Conservation (phyloP, 2,329 filamentous ascomycete genomes). For the Epichloe hybrida region DNA sequence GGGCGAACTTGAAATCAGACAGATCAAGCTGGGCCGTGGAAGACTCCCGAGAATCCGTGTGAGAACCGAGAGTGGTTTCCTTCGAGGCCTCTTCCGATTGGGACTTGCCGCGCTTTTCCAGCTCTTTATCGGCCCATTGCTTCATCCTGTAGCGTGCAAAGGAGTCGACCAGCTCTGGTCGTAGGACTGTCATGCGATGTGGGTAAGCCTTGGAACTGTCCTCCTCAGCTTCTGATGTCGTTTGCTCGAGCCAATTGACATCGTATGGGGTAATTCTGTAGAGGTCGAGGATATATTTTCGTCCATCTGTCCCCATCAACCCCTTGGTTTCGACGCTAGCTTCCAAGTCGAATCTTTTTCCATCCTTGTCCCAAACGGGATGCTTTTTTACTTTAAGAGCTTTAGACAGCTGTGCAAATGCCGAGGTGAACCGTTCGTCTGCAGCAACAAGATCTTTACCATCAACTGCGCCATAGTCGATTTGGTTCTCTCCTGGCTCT, state of each 20-base stretch:
- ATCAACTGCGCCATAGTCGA: constrained; percentile 96
- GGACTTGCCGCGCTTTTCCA: constrained; percentile 43
- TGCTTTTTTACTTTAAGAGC: constrained; percentile 92
- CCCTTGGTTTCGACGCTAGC: constrained; percentile 97
- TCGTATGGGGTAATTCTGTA: constrained; percentile 92
- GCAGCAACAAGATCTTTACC: constrained; percentile 91
- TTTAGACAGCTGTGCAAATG: constrained; percentile 85
- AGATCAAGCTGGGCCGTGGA: constrained; percentile 59
- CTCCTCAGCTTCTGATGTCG: constrained; percentile 33
- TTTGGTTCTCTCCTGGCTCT: constrained; percentile 94
- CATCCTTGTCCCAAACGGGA: constrained; percentile 94
- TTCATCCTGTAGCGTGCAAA: constrained; percentile 78
- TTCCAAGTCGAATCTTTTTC: constrained; percentile 78
- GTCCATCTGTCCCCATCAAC: constrained; percentile 86
- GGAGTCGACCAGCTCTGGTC: constrained; percentile 78
- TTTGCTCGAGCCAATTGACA: constrained; percentile 77
- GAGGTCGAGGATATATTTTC: constrained; percentile 93
- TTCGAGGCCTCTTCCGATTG: constrained; percentile 23
- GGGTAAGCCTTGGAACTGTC: constrained; percentile 51
- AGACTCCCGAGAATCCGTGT: constrained; percentile 21
- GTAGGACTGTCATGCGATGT: constrained; percentile 88
- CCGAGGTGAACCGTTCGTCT: constrained; percentile 69
- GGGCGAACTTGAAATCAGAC: constrained; percentile 70
- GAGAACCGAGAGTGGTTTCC: constrained; percentile 21
- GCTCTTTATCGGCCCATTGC: constrained; percentile 71